Evolutionary conservation across 176 grass and related monocot species (phyloP).

Genomic region (Oryza officinalis): DNA sequence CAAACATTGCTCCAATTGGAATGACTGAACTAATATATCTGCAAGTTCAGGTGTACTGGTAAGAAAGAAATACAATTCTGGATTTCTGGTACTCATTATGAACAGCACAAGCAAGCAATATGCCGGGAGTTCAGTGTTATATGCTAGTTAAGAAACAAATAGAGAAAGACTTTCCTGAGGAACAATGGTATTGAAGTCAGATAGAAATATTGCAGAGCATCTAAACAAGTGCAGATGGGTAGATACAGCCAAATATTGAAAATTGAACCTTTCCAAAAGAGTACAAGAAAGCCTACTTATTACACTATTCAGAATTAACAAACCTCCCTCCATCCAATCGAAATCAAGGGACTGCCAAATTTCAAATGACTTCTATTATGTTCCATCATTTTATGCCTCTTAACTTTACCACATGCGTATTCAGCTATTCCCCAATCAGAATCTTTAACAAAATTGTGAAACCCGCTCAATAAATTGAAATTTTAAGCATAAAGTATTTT

Average conservation of each 20-base stretch:
- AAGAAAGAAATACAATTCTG: slow-evolving; percentile 1
- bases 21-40: slow-evolving; percentile 96
- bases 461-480: not conserved
- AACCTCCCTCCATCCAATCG: not conserved
- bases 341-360: not conserved
- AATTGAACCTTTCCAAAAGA: not conserved
- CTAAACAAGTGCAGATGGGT: not conserved
- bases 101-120: slow-evolving; percentile 22
- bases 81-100: not conserved
- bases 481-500: not conserved
- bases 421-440: not conserved
- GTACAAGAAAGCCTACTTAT: not conserved
- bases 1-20: slow-evolving; percentile 99
- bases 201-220: not conserved
- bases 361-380: not conserved
- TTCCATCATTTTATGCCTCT: not conserved
- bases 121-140: not conserved
- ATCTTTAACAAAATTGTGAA: slow-evolving; percentile 17
- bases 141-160: not conserved
- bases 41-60: slow-evolving; percentile 40
- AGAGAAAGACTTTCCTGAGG: not conserved
- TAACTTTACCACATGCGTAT: not conserved
- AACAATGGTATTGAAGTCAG: not conserved
- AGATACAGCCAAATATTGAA: not conserved
- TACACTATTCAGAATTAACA: not conserved